Conservation (phyloP, 176 grass and related monocot genomes). For the Aegilops tauschii region DNA sequence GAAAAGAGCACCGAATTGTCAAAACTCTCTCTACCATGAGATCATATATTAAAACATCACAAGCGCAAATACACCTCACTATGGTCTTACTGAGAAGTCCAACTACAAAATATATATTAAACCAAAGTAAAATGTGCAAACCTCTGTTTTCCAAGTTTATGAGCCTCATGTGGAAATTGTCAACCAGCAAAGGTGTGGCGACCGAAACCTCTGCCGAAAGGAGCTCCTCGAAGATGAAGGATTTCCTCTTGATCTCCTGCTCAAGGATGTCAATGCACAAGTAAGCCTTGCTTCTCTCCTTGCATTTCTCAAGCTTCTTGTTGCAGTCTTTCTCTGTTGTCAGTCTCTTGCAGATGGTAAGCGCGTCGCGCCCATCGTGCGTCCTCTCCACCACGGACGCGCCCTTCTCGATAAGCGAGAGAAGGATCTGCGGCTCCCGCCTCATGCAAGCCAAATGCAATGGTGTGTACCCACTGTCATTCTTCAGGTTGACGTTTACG, state of each 20-base stretch:
- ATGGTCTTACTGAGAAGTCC: background rate
- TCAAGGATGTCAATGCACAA: constrained; percentile 72
- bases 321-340: constrained; percentile 62
- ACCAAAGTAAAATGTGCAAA: constrained; percentile 17
- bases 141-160: constrained; percentile 81
- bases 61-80: background rate
- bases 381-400: constrained; percentile 53
- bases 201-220: constrained; percentile 44
- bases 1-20: background rate
- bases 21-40: background rate
- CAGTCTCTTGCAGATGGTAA: constrained; percentile 67
- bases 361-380: constrained; percentile 47
- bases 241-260: constrained; percentile 52
- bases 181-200: constrained; percentile 47
- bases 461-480: constrained; percentile 49
- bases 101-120: background rate
- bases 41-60: background rate
- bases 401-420: constrained; percentile 65
- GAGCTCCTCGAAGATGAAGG: background rate
- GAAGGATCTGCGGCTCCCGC: constrained; percentile 56
- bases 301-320: constrained; percentile 25
- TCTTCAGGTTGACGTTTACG: constrained; percentile 60
- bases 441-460: constrained; percentile 74
- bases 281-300: constrained; percentile 64
- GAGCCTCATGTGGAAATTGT: constrained; percentile 69